phyloP scores from a whole-genome alignment of 768 basidiomycete genomes.

The Termitomyces sp. region DNA sequence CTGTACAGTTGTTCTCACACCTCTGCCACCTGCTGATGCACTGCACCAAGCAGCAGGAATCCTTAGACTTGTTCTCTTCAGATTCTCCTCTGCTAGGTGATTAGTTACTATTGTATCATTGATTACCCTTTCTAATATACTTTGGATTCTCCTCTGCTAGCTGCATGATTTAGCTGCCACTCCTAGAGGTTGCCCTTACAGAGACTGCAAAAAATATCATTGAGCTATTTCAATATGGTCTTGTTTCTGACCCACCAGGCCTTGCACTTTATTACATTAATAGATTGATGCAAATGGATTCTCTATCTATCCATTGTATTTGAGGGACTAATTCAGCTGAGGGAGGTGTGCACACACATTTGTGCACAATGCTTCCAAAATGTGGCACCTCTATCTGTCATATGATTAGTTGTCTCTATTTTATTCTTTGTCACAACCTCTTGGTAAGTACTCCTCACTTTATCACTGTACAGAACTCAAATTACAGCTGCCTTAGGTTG shows the following conservation, averaged over 20 bases:
- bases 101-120: too few species aligned
- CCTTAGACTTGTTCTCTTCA: too few species aligned
- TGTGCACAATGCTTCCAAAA: neutral
- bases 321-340: neutral
- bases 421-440: neutral
- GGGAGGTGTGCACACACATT: neutral
- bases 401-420: neutral
- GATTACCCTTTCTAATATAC: too few species aligned
- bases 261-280: neutral
- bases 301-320: neutral
- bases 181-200: too few species aligned
- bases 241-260: neutral
- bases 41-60: too few species aligned
- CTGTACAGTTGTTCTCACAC: too few species aligned
- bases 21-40: too few species aligned
- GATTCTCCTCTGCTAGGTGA: too few species aligned
- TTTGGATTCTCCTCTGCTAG: too few species aligned
- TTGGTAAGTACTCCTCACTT: neutral
- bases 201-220: constrained; percentile 14
- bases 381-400: neutral
- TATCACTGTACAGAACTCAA: neutral
- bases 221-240: constrained; percentile 6
- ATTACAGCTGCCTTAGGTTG: constrained; percentile 10
- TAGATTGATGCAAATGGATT: neutral
- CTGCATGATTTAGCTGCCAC: too few species aligned